Percentiles rank a stretch among this genome's conserved stretches.
Conservation (phyloP, 495 filamentous ascomycete genomes). For the Xylaria sp. region DNA sequence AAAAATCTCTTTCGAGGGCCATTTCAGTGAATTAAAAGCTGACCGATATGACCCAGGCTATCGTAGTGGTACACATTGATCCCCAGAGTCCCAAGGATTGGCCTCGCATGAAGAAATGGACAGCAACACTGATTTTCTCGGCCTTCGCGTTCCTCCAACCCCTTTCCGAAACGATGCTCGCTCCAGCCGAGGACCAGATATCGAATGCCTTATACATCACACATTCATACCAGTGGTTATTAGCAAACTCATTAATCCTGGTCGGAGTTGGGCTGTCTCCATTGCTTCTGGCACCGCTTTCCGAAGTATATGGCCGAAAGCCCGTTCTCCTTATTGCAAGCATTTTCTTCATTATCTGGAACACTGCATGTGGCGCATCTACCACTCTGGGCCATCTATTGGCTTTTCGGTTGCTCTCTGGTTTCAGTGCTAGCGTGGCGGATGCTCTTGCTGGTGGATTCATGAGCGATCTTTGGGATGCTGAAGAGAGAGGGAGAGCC, state of each 20-base stretch:
- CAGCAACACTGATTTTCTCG: not conserved
- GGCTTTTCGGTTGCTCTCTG: not conserved
- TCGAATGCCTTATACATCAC: not conserved
- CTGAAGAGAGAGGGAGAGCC: not conserved
- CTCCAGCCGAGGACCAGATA: not conserved
- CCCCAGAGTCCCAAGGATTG: not conserved
- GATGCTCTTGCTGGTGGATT: not conserved
- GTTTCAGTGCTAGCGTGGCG: not conserved
- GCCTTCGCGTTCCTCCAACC: slow-evolving; percentile 5
- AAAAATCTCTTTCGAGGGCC: too few species aligned
- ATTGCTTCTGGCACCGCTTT: not conserved
- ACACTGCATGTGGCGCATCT: not conserved
- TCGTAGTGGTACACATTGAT: not conserved
- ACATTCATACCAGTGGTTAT: not conserved
- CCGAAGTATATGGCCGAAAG: slow-evolving; percentile 1
- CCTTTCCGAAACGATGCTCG: slow-evolving; percentile 1
- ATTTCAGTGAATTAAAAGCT: not conserved
- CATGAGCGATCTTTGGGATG: not conserved
- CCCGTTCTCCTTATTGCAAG: not conserved
- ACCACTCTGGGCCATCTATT: not conserved
- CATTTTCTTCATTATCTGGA: not conserved
- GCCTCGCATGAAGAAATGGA: not conserved
- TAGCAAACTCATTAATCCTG: slow-evolving; percentile 1
- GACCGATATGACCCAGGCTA: not conserved
- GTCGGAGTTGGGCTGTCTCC: not conserved